These are phyloP conservation scores for Globisporangium radiosum DNA, from an alignment of 352 stramenopile genomes.

Conservation along the genomic window DNA sequence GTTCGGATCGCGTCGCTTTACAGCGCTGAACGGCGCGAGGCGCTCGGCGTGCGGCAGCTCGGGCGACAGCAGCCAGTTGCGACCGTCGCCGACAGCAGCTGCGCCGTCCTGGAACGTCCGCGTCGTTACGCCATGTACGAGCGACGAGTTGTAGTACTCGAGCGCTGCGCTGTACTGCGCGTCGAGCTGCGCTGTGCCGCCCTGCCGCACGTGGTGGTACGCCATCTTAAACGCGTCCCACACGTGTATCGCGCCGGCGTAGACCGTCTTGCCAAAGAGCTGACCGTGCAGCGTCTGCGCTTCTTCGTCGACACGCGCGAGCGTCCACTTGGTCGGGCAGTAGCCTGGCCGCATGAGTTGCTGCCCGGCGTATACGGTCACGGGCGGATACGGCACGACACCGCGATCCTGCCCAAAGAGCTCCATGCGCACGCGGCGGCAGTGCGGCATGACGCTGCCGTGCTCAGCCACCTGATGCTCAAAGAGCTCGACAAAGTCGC, in stretches of 20 bases:
- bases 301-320: conserved; percentile 39
- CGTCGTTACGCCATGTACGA: conserved; percentile 27
- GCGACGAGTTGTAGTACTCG: conserved; percentile 49
- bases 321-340: conserved; percentile 35
- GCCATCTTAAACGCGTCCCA: conserved; percentile 31
- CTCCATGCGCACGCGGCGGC: conserved; percentile 27
- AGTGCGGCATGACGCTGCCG: conserved; percentile 31
- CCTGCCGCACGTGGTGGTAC: conserved; percentile 29
- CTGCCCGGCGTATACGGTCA: conserved; percentile 47
- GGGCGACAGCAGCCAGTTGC: conserved; percentile 38
- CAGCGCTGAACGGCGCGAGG: conserved; percentile 4
- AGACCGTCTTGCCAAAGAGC: conserved; percentile 14
- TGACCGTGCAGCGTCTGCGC: conserved; percentile 17
- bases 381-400: conserved; percentile 23
- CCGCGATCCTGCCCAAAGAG: conserved; percentile 29
- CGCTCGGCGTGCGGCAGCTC: conserved; percentile 6
- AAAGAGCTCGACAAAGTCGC: conserved; percentile 31
- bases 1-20: background rate
- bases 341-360: conserved; percentile 30
- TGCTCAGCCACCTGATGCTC: conserved; percentile 57
- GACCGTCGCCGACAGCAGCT: conserved; percentile 26
- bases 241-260: conserved; percentile 5
- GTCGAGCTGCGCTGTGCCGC: conserved; percentile 32
- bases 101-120: conserved; percentile 24
- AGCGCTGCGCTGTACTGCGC: conserved; percentile 49